Percentiles rank a stretch among this genome's conserved stretches.
Evolutionary conservation across 78 protist genomes (phyloP).

Genomic region (Mastigamoeba balamuthi): DNA sequence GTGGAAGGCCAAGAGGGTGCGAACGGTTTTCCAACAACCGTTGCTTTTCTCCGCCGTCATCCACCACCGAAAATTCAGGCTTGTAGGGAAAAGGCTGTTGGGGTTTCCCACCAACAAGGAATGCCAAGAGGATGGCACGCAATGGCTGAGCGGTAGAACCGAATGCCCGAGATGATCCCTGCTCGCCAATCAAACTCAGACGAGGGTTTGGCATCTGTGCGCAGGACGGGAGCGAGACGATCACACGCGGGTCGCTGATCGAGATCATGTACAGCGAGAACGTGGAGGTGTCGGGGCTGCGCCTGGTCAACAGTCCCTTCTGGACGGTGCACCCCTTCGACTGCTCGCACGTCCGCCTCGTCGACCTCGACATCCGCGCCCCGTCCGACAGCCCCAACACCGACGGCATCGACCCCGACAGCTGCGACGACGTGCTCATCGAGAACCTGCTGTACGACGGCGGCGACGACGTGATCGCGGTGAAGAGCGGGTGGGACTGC

Average conservation of each 20-base stretch:
- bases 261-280: neutral
- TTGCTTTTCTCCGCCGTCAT: too few relatives aligned
- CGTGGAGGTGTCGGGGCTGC: neutral
- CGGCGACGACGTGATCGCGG: constrained; percentile 1
- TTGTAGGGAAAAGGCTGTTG: neutral
- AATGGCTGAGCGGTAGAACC: too few relatives aligned
- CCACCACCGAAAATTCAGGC: too few relatives aligned
- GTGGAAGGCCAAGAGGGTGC: neutral
- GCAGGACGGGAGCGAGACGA: too few relatives aligned
- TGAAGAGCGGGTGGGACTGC: constrained; percentile 1
- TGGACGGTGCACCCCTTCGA: neutral
- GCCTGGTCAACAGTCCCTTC: neutral
- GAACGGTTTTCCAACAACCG: neutral
- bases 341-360: neutral
- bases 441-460: neutral
- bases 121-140: too few relatives aligned
- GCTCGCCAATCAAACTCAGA: too few relatives aligned
- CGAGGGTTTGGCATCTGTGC: too few relatives aligned
- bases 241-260: neutral
- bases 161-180: too few relatives aligned
- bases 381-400: neutral
- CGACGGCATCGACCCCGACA: constrained; percentile 11
- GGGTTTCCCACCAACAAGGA: neutral
- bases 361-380: neutral
- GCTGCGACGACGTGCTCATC: neutral